Percentiles rank a stretch among this genome's conserved stretches.
These are phyloP conservation scores for Cryphonectria naterciae DNA, from an alignment of 2,329 filamentous ascomycete species.

Conservation along the genomic window DNA sequence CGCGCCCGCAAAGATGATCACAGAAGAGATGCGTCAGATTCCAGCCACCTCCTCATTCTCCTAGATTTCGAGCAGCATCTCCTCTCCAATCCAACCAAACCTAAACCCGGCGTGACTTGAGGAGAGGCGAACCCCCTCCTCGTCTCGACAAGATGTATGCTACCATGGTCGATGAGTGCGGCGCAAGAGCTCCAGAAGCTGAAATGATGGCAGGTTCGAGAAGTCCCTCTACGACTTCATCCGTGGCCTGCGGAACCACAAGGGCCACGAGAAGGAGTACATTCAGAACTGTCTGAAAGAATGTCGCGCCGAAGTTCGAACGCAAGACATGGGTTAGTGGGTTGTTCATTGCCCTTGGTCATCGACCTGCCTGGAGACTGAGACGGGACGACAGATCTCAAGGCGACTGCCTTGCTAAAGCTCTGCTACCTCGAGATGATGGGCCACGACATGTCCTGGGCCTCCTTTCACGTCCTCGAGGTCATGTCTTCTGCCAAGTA, in stretches of 20 bases:
- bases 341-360: constrained; percentile 1
- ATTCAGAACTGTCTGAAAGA: constrained; percentile 92
- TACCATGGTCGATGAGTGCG: background rate
- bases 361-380: background rate
- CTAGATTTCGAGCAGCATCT: constrained; percentile 15
- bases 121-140: constrained; percentile 13
- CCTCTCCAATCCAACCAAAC: constrained; percentile 1
- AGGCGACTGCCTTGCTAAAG: constrained; percentile 94
- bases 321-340: constrained; percentile 83
- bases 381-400: constrained; percentile 67
- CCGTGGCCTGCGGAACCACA: constrained; percentile 90
- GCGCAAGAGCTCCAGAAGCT: constrained; percentile 27
- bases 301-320: constrained; percentile 90
- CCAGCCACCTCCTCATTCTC: constrained; percentile 7
- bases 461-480: constrained; percentile 95
- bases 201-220: constrained; percentile 77
- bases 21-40: constrained; percentile 20
- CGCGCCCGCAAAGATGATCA: constrained; percentile 25
- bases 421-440: constrained; percentile 99
- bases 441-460: constrained; percentile 99
- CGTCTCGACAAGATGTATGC: constrained; percentile 34
- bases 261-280: constrained; percentile 92
- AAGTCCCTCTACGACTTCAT: constrained; percentile 99
- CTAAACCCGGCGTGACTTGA: constrained; percentile 7
- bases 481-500: constrained; percentile 98